Conservation (phyloP, 331 rosid genomes). For the Spiraea crenata region DNA sequence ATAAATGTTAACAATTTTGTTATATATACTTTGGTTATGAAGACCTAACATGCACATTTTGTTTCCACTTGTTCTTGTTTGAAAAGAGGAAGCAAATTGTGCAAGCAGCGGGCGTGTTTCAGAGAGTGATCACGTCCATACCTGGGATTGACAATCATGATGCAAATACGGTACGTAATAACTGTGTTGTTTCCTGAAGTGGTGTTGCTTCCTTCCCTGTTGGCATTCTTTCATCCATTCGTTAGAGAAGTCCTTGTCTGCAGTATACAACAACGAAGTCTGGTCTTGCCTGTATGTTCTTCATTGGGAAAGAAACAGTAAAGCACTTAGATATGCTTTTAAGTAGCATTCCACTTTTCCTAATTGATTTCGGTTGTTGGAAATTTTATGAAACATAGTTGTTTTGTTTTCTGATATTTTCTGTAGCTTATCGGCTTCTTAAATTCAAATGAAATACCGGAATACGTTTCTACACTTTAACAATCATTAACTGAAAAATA, state of each 20-base stretch:
- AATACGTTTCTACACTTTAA: too few relatives aligned
- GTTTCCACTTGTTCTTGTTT: slow-evolving; percentile 22
- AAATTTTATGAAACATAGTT: background rate
- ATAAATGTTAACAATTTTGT: background rate
- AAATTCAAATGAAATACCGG: too few relatives aligned
- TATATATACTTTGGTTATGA: background rate
- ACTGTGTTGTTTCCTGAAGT: too few relatives aligned
- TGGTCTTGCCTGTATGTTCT: background rate
- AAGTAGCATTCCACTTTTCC: background rate
- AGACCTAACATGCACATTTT: background rate
- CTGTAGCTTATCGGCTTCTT: too few relatives aligned
- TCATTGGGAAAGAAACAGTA: background rate
- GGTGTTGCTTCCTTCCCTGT: too few relatives aligned
- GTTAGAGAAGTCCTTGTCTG: background rate
- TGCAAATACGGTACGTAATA: slow-evolving; percentile 59
- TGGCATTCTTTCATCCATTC: too few relatives aligned
- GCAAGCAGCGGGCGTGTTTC: slow-evolving; percentile 64
- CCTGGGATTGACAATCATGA: slow-evolving; percentile 85
- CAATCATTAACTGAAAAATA: too few relatives aligned
- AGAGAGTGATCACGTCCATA: slow-evolving; percentile 66
- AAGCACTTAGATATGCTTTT: background rate
- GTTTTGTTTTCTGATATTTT: background rate
- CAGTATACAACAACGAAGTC: too few relatives aligned
- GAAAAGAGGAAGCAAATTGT: slow-evolving; percentile 71
- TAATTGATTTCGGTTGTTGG: background rate